Conservation (phyloP, 257 asterid genomes). For the Solanum stenotomum region DNA sequence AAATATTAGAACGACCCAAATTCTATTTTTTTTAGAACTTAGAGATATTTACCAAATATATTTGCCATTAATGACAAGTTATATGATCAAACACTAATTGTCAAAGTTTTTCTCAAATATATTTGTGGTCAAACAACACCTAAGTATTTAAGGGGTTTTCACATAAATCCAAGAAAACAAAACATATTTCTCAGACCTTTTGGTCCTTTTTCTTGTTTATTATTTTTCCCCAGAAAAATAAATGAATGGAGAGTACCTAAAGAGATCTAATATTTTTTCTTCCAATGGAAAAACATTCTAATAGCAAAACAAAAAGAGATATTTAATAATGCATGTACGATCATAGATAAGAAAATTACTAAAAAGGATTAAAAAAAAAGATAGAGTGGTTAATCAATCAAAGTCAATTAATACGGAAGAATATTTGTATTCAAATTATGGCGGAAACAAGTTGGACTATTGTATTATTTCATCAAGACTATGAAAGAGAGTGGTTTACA, state of each 20-base stretch:
- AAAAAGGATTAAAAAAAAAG: neutral
- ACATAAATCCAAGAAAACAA: too few species aligned
- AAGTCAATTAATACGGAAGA: neutral
- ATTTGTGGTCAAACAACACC: neutral
- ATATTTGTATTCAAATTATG: too few species aligned
- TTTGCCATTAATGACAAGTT: neutral
- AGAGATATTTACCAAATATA: neutral
- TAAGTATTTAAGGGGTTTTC: neutral
- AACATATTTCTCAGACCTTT: neutral
- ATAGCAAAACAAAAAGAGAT: neutral
- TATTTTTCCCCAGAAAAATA: neutral
- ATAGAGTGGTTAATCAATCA: neutral
- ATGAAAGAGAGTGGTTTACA: neutral
- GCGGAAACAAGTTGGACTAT: neutral
- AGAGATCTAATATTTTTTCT: neutral
- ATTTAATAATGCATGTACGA: neutral
- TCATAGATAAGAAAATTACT: neutral
- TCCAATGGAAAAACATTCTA: neutral
- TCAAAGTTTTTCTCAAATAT: neutral
- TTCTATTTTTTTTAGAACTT: too few species aligned
- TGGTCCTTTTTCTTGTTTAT: neutral
- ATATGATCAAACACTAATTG: neutral
- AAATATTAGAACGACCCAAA: neutral
- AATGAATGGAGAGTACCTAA: neutral
- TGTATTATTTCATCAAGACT: neutral